Base-by-base conservation (phyloP, 768 basidiomycete species). In the Amanita fuliginea region DNA sequence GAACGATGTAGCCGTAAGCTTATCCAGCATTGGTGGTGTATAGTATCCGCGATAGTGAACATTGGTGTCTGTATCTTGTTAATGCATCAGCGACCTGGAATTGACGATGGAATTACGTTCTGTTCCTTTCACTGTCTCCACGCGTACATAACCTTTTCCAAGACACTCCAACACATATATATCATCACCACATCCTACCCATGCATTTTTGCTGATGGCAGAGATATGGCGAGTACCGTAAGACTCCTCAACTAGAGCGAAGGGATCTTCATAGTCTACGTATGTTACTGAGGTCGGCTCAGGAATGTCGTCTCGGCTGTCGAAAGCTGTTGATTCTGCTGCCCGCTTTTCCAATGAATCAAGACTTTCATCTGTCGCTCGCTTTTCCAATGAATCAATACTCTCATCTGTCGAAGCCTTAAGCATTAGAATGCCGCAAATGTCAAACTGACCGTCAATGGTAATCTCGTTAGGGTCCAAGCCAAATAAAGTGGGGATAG, bases 401-500 rank as follows among this genome's bases (percentile, higher is more conserved):
- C 70, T 75, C 52, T 73, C 75, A 59, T 80, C 83, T 83, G 34
- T 21, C 47, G 7, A 41, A n/a, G 30, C 14, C 41, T 40, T 28
- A 14, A 11, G 34, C 46, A 37, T 26, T n/a, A 16, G n/a, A 46
- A 35, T 8, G 11, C 13, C 13, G 10, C 32, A 11, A 28, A 6
- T 30, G 32, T 41, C 24, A 33, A 42, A 49, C 63, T 55, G 56
- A 83, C 85, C 82, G 44, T 87, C 77, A n/a, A 80, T 65, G 18
- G 65, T 63, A 6, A 86, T 60, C 49, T 78, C 77, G 9, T 68
- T 62, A n/a, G 88, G 84, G 58, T 88, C 81, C 3, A 98, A 65
- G 0, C 94, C 94, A 58, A 93, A 86, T 9, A 97, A 66, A 6
- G 86, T 89, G 0, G 94, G 93, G 9, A 77, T 73, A 13, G 81